These are phyloP conservation scores for Boletus rubropictus DNA, from an alignment of 768 basidiomycete species.

Conservation along the genomic window DNA sequence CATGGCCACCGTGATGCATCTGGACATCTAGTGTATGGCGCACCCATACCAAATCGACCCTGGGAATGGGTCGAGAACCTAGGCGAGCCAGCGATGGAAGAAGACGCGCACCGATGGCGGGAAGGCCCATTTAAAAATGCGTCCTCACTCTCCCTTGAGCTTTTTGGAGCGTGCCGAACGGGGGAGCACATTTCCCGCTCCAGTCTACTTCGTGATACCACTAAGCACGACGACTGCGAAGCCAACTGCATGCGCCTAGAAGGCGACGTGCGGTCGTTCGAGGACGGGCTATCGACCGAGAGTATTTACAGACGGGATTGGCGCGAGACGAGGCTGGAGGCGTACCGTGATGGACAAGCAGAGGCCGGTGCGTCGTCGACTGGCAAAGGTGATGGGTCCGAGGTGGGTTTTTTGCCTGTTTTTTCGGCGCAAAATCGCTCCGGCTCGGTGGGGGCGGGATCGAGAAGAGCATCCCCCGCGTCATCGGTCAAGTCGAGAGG, in stretches of 20 bases:
- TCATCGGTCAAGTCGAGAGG: conserved; percentile 45
- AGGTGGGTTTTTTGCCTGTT: conserved; percentile 26
- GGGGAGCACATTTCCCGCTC: conserved; percentile 44
- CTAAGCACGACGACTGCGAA: conserved; percentile 20
- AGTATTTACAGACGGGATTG: conserved; percentile 69
- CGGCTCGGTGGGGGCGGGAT: conserved; percentile 16
- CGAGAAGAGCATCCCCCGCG: conserved; percentile 41
- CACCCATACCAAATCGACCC: conserved; percentile 63
- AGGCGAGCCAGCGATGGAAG: conserved; percentile 41
- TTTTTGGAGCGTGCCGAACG: conserved; percentile 60
- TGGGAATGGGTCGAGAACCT: conserved; percentile 87
- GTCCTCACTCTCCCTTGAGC: conserved; percentile 65
- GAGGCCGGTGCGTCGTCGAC: conserved; percentile 5
- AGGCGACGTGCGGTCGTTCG: conserved; percentile 51
- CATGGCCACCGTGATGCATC: conserved; percentile 51
- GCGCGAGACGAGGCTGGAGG: conserved; percentile 57
- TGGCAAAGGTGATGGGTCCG: conserved; percentile 24
- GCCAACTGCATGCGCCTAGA: conserved; percentile 26
- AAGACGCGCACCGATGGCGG: conserved; percentile 37
- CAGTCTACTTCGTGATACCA: not conserved
- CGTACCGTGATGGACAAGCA: conserved; percentile 11
- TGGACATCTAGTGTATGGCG: conserved; percentile 45
- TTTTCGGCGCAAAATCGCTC: conserved; percentile 17
- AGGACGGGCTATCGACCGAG: conserved; percentile 59
- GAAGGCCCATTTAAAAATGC: conserved; percentile 56